Evolutionary conservation across 495 filamentous ascomycete genomes (phyloP).

Genomic region (Clavariopsis aquatica): DNA sequence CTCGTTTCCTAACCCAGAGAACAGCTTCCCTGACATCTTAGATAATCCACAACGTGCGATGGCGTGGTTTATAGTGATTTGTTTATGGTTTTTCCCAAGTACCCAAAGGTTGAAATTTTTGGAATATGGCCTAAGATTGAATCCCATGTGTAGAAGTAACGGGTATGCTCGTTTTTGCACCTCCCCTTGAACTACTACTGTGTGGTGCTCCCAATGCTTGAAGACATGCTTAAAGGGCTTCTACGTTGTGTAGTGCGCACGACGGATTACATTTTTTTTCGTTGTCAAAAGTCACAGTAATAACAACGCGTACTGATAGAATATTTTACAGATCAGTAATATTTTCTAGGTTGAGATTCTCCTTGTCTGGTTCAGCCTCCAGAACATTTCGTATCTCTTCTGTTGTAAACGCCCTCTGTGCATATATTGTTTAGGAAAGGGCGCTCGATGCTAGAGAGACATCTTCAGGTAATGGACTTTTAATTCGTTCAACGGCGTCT

Average conservation of each 20-base stretch:
- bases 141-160: constrained; percentile 15
- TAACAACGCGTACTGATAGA: constrained; percentile 53
- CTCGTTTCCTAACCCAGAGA: background rate
- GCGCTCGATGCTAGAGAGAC: background rate
- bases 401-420: constrained; percentile 12
- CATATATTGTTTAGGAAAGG: constrained; percentile 10
- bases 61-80: constrained; percentile 9
- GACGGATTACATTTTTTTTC: constrained; percentile 51
- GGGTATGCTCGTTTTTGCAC: constrained; percentile 15
- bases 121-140: too few species aligned
- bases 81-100: constrained; percentile 3
- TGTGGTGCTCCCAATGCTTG: constrained; percentile 51
- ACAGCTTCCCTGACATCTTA: constrained; percentile 6
- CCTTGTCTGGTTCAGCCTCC: background rate
- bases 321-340: constrained; percentile 42
- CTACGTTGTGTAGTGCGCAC: constrained; percentile 59
- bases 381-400: constrained; percentile 14
- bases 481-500: constrained; percentile 49
- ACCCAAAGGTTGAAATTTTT: too few species aligned
- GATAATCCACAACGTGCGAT: constrained; percentile 18
- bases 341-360: constrained; percentile 4
- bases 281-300: constrained; percentile 54
- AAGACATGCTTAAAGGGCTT: constrained; percentile 54
- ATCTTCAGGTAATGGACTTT: constrained; percentile 41
- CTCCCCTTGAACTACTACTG: constrained; percentile 32